These are phyloP conservation scores for Cadophora luteo-olivacea DNA, from an alignment of 2,329 filamentous ascomycete species.

Conservation along the genomic window DNA sequence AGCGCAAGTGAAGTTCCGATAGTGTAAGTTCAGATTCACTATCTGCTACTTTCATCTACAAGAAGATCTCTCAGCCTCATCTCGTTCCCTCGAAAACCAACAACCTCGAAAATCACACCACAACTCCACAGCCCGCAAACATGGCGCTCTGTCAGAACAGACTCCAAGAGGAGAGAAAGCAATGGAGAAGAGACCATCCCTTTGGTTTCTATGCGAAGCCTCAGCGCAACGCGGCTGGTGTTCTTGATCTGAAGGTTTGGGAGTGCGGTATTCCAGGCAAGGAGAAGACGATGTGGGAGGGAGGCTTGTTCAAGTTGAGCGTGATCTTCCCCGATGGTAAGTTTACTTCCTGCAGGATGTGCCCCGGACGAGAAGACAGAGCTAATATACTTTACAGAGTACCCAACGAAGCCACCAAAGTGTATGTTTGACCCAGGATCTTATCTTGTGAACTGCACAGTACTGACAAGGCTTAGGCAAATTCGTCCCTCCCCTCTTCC, in stretches of 20 bases:
- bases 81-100: slow-evolving; percentile 20
- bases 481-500: slow-evolving; percentile 94
- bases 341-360: slow-evolving; percentile 42
- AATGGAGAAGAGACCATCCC: slow-evolving; percentile 96
- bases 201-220: slow-evolving; percentile 98
- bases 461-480: slow-evolving; percentile 69
- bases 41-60: not conserved
- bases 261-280: slow-evolving; percentile 97
- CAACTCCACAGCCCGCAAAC: slow-evolving; percentile 30
- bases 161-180: slow-evolving; percentile 89
- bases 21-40: slow-evolving; percentile 1
- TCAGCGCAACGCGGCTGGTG: slow-evolving; percentile 76
- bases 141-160: slow-evolving; percentile 93
- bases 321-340: slow-evolving; percentile 92
- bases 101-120: slow-evolving; percentile 8
- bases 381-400: slow-evolving; percentile 66
- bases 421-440: slow-evolving; percentile 64
- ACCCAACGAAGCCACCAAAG: slow-evolving; percentile 98
- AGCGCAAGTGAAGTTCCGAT: not conserved
- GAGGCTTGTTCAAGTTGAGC: slow-evolving; percentile 94
- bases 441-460: slow-evolving; percentile 15
- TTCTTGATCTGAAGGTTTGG: slow-evolving; percentile 93
- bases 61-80: slow-evolving; percentile 27
- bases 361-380: not conserved
- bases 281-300: slow-evolving; percentile 96